Evolutionary conservation across 1,139 yeast genomes (phyloP).

Genomic region (Schwanniomyces etchellsii): DNA sequence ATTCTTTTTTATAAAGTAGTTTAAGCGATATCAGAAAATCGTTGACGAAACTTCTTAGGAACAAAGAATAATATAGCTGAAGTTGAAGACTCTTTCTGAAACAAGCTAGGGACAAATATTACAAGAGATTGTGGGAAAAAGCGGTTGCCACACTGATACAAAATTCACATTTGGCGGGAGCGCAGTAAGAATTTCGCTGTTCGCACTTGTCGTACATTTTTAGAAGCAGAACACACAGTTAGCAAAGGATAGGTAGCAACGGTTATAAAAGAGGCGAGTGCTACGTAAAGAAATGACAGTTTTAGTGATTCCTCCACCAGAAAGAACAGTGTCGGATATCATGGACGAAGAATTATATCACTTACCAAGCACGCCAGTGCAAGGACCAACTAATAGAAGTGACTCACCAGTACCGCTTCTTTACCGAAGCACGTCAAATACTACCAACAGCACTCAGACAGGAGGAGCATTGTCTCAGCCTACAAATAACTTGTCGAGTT

Average conservation of each 20-base stretch:
- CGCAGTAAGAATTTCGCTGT: no score
- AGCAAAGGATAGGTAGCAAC: background rate
- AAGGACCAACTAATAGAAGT: conserved; percentile 4
- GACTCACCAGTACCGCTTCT: conserved; percentile 8
- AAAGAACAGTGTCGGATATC: conserved; percentile 53
- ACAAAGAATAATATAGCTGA: no score
- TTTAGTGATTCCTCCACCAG: conserved; percentile 39
- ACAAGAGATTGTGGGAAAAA: no score
- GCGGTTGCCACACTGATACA: no score
- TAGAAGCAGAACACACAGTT: background rate
- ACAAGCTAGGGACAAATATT: no score
- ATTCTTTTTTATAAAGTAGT: no score
- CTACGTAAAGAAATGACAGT: conserved; percentile 31
- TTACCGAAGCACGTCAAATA: conserved; percentile 4
- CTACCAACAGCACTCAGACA: conserved; percentile 3
- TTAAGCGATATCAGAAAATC: no score
- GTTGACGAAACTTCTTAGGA: no score
- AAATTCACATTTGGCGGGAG: no score
- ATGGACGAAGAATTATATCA: conserved; percentile 64
- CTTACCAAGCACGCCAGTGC: conserved; percentile 27
- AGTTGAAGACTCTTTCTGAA: no score
- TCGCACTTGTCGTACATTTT: background rate
- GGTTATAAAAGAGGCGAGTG: no score
- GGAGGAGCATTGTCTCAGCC: conserved; percentile 1
- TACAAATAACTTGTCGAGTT: conserved; percentile 16